Percentiles rank a stretch among this genome's conserved stretches.
phyloP scores from a whole-genome alignment of 306 rosid genomes.

The Vicia villosa region DNA sequence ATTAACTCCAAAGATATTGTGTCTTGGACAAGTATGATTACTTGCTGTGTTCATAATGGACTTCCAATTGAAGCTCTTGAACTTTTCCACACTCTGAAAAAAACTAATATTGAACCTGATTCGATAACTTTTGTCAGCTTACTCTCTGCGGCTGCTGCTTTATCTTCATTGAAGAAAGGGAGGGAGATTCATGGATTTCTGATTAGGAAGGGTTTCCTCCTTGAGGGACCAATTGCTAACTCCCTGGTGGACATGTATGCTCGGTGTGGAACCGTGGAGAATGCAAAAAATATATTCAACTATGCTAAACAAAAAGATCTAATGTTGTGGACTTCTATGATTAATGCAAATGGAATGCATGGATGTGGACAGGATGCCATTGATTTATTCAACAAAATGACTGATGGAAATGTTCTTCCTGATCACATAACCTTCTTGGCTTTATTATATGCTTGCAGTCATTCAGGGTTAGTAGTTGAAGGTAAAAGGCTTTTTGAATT shows the following conservation, averaged over 20 bases:
- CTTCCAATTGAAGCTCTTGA: constrained; percentile 66
- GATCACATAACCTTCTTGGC: constrained; percentile 78
- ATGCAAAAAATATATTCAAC: constrained; percentile 53
- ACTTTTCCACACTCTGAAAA: constrained; percentile 49
- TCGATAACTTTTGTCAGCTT: constrained; percentile 54
- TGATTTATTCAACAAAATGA: constrained; percentile 58
- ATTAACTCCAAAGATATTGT: constrained; percentile 64
- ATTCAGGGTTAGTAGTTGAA: constrained; percentile 69
- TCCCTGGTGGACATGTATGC: constrained; percentile 75
- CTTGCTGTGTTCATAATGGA: constrained; percentile 58
- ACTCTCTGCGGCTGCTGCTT: constrained; percentile 63
- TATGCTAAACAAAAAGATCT: constrained; percentile 42
- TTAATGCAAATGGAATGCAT: constrained; percentile 77
- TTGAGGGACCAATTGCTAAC: constrained; percentile 57
- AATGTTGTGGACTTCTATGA: constrained; percentile 72
- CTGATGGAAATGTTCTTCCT: constrained; percentile 50
- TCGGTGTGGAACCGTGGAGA: constrained; percentile 59
- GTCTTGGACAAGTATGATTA: constrained; percentile 83
- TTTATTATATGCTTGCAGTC: constrained; percentile 76
- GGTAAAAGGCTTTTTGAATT: constrained; percentile 52
- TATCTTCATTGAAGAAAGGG: constrained; percentile 72
- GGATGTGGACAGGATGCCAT: constrained; percentile 66
- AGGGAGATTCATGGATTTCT: constrained; percentile 76
- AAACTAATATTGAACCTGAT: constrained; percentile 56
- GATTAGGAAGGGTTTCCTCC: constrained; percentile 56